Base-by-base conservation (phyloP, 495 filamentous ascomycete species). In the Tuber melanosporum region DNA sequence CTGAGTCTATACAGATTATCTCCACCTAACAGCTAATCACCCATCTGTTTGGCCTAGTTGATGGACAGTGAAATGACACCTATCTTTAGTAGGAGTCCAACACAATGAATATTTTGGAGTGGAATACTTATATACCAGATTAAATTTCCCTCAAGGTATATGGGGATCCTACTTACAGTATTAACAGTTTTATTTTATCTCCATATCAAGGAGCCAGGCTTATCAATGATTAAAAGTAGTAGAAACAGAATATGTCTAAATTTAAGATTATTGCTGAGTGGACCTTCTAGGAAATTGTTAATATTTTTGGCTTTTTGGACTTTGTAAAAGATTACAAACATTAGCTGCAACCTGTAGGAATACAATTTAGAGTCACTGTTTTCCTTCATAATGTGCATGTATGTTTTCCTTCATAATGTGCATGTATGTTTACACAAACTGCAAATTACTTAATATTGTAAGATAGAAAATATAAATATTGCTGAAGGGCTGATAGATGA, bases 301-400 rank as follows among this genome's bases (percentile, higher is more conserved):
- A 41, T 14, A 32, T n/a, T 7, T 76, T 76, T 47, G 17, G n/a
- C 15, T 73, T 22, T 39, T 73, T 73, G 9, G 70, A 73, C 41
- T 76, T 20, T 43, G 20, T 32, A 43, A 42, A 73, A 46, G 17
- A 32, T 39, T 70, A 76, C 22, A 20, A 49, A 14, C 20, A 46
- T 22, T 62, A 44, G 14, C 74, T 32, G 12, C 70, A 45, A 32
- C 66, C 42, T 22, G 17, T 76, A 39, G 74, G 74, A 8, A 17
- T 32, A 32, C 70, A 45, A 43, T 76, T 76, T 39, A 7, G 14
- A 20, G 22, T 73, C 26, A 70, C 69, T 42, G 70, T 41, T 15
- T 22, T 76, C 17, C 70, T 76, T 6, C 70, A 76, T 76, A 73
- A 76, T 49, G 39, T 70, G 2, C 74, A 73, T 73, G 70, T 73